Evolutionary conservation across 345 rosid genomes (phyloP), one percentile per base, ranked within the genome.

Genomic region (Populus pruinosa): DNA sequence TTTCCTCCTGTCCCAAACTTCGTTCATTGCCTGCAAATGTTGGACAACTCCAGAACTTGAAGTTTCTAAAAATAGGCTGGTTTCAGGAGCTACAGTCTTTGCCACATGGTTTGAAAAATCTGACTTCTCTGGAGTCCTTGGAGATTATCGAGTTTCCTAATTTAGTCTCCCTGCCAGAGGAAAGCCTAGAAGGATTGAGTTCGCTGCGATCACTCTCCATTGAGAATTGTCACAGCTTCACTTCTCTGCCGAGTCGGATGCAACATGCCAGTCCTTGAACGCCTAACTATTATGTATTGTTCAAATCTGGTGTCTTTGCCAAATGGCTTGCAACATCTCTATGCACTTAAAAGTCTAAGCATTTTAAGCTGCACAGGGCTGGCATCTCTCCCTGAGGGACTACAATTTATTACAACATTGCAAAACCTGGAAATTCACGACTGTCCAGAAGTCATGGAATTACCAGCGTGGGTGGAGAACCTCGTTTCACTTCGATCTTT

Each of bases 281-380:
- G 74, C 41, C 70, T 75, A 25, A 80, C 80, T 21, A 65, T 79
- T 29, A 76, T 85, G 80, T 74, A 76, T 29, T 80, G 85, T 62
- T 66, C 67, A 41, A 64, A 59, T 67, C 59, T 77, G 68, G 75
- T 50, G 44, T 70, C 78, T 74, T 73, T 77, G 66, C 76, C 74
- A 0, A 70, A 67, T 18, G 76, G 55, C 33, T 27, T 73, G 64
- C 64, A 71, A 0, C 66, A 74, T 56, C 65, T 79, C 29, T 67
- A 61, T 39, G 63, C 70, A 0, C 78, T 85, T 3, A 31, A 67
- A 31, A 36, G 70, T 43, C 59, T 82, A 56, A 63, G 77, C 69
- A 71, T 82, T 61, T 56, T 82, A 66, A 75, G 56, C 63, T 41
- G 49, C 29, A 9, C 72, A 20, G 7, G 21, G 49, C 27, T 41